phyloP scores from a whole-genome alignment of 1,284 basidiomycete species.

The Trichosporon sp. region DNA sequence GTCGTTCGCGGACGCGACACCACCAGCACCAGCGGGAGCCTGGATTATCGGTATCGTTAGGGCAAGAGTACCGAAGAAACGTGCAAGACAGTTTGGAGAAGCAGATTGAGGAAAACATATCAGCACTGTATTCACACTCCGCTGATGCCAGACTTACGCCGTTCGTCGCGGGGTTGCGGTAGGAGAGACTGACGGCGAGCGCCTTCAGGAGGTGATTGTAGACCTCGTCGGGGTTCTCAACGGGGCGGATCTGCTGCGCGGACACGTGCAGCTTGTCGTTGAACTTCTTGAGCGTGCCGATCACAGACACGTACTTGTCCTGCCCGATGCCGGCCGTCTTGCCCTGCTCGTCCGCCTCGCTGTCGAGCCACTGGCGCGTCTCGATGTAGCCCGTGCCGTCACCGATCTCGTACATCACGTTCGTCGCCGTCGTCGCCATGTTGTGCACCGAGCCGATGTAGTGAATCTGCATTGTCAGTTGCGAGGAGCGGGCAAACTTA shows the following conservation, averaged over 20 bases:
- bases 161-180: slow-evolving; percentile 50
- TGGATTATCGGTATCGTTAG: not conserved
- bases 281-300: slow-evolving; percentile 86
- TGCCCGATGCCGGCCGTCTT: slow-evolving; percentile 56
- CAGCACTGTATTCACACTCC: not conserved
- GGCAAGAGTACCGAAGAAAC: not conserved
- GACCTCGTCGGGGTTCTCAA: slow-evolving; percentile 72
- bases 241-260: slow-evolving; percentile 64
- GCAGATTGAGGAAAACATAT: not conserved
- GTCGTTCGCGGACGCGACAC: slow-evolving; percentile 29
- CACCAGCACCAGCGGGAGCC: slow-evolving; percentile 5
- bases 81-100: not conserved
- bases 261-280: slow-evolving; percentile 77
- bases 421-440: slow-evolving; percentile 69
- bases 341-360: slow-evolving; percentile 56
- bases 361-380: slow-evolving; percentile 82
- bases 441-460: slow-evolving; percentile 77
- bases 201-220: slow-evolving; percentile 70
- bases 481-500: not conserved
- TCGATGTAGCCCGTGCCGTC: slow-evolving; percentile 88
- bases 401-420: slow-evolving; percentile 73
- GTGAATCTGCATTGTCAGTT: slow-evolving; percentile 46
- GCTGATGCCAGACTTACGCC: slow-evolving; percentile 21
- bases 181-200: slow-evolving; percentile 53
- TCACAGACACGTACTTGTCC: slow-evolving; percentile 73